Evolutionary conservation across 441 rosid species (phyloP), one percentile per base, ranked within the genome.

Genomic region (Sinapis alba): DNA sequence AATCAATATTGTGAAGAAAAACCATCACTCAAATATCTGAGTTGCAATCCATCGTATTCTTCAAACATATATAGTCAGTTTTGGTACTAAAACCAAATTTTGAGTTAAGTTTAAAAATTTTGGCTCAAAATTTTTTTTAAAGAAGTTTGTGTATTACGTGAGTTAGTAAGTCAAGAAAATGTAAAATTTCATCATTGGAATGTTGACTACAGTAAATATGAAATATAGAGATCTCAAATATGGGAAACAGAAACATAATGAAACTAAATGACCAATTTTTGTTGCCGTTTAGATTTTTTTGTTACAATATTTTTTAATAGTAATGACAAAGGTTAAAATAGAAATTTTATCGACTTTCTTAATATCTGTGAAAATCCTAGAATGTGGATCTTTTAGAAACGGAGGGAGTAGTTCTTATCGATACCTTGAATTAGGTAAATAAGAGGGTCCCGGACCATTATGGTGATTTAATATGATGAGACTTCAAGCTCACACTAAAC

Each of bases 401-500:
- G 8, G 38, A 32, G 10, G 38, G 38, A 32, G 11, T 32, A 30
- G n/a, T n/a, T n/a, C n/a, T n/a, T n/a, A n/a, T n/a, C n/a, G n/a
- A n/a, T n/a, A n/a, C n/a, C n/a, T n/a, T n/a, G n/a, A n/a, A 15
- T 47, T 50, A 18, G 20, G 23, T 18, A 50, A 32, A 34, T 34
- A 50, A 24, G 62, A 24, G 11, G 34, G 62, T 57, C 62, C 62
- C 34, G 4, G 63, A 27, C 20, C 13, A 18, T 15, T 15, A n/a
- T 57, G 34, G 19, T 24, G 5, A 43, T 43, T n/a, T 5, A 5
- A 43, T 27, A 60, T 6, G 43, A 41, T 61, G 50, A 13, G 75
- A 47, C 53, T 50, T 71, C 24, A 71, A 71, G 24, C 61, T 71
- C 6, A 28, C 60, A 19, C 62, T 61, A 62, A 9, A 45, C 62